Evolutionary conservation across 2,329 filamentous ascomycete genomes (phyloP), one percentile per base, ranked within the genome.

Genomic region (Calonectria pseudoturangicola): DNA sequence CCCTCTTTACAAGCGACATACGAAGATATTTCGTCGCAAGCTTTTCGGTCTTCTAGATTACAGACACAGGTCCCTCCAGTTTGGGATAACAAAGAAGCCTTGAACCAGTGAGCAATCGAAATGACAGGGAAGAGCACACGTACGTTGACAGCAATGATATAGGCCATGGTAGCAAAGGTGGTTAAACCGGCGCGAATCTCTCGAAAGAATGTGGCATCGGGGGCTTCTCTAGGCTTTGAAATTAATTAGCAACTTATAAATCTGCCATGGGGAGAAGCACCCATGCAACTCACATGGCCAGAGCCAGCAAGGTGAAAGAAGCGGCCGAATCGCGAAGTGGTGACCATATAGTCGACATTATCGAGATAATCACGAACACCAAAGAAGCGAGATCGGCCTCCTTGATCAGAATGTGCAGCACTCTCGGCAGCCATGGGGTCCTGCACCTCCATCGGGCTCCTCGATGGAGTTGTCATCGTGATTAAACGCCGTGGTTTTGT

Each of bases 151-250:
- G 93, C 93, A 80, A 97, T 95, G 78, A 97, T 96, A 84, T 96
- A 96, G 16, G 94, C 93, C 94, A 95, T 95, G 3, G 93, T 93
- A 68, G 93, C 92, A 81, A 94, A 94, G 2, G 94, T 97, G 2
- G 95, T 95, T 67, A 96, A 82, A 1, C 94, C 95, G 36, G 94
- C 95, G 33, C 94, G 92, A 70, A 97, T 85, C 83, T 97, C 95
- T 27, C 91, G 93, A 75, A 94, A 92, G 83, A 96, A 95, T 72
- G 89, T 92, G 43, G 93, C 89, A 45, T 91, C 91, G 72, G 89
- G 89, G 62, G 95, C 91, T 80, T 93, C 92, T 62, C 92, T 88
- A 39, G 90, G 90, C 93, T 95, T 25, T 4, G 33, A 16, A 45
- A 30, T 13, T 28, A 58, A 70, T 33, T n/a, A 51, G 30, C 30